Base-by-base conservation (phyloP, 371 early-diverging fungal species). In the Blastocladiella emersonii region DNA sequence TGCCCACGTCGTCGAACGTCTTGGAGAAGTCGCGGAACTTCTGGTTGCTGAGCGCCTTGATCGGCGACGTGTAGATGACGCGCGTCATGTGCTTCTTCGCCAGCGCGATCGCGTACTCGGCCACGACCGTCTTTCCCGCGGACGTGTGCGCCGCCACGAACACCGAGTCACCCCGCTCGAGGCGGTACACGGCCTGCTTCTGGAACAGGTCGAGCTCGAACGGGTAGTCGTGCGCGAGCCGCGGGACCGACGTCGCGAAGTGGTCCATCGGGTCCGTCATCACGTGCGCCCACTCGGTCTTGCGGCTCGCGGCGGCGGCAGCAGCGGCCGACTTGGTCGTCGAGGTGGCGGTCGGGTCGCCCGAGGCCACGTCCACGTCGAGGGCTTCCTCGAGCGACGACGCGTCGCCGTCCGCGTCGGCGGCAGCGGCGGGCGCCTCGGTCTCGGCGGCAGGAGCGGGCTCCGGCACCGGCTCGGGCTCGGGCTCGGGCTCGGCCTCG, bases 111-210 rank as follows among this genome's bases (percentile, higher is more conserved):
- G 99, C 98, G 72, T 98, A 99, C 75, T 99, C 99, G 0, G 99
- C 99, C 23, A 99, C 98, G 2, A 95, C 97, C 0, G 99, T 99
- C 76, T 99, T 99, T 63, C 99, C 99, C 1, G 99, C 98, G 30
- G 97, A 96, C 4, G 99, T 99, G 66, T 99, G 99, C 0, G 99
- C 99, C 5, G 99, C 95, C 32, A 99, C 92, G 78, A 99, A 99
- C 25, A 99, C 94, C 19, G 87, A 90, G 63, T 97, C 93, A 27
- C 91, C 90, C 65, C 85, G 85, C 72, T 93, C 94, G 61, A 99
- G 73, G 73, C 93, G 92, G 72, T 94, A 97, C 1, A 98, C 91
- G 0, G 98, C 95, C 57, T 92, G 91, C 72, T 97, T 98, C 73
- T 99, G 99, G 76, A 99, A 99, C n/a, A 84, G 83, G 72, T 99